Base-by-base conservation (phyloP, 164 flowering plant species). In the Houttuynia cordata region DNA sequence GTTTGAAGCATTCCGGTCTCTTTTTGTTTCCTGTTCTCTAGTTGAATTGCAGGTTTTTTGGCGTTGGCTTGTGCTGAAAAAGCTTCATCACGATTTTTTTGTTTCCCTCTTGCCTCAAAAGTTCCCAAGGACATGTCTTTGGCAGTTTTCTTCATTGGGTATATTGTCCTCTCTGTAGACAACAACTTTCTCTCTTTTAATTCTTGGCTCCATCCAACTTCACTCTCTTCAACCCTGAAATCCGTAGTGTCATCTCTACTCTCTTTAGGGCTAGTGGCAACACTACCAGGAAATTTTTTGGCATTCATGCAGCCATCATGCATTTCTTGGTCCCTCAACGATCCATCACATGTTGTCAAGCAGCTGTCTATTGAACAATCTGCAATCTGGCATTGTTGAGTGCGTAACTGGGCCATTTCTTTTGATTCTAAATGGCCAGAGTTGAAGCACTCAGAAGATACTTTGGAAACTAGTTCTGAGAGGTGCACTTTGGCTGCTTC, bases 401-500 rank as follows among this genome's bases (percentile, higher is more conserved):
- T 72, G 73, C 79, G 75, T 34, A 78, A 51, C 53, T 74, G 72
- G 1, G 79, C 72, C 20, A 76, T 56, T 57, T 84, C 85, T 72
- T 75, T 79, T 52, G 75, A 63, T 63, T 74, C 88, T 62, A 84
- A 58, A 39, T 80, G 76, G 37, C 82, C 73, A 56, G 91, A 73
- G 55, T 70, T 81, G 21, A 85, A 76, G 76, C 86, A 81, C 71
- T 86, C 82, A 22, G 75, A 77, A 8, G 93, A 87, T 30, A 87
- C 86, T 69, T 80, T 80, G 24, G 89, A 81, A 22, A 78, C 93
- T 52, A 87, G 61, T 65, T 87, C 91, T 0, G 97, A 84, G 62
- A 87, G 78, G 65, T 85, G 91, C 52, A 80, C 80, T 78, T 84
- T 84, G 47, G 93, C 84, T 30, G 83, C 85, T 68, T 87, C 96